These are phyloP conservation scores for Onygenales sp. DNA, from an alignment of 2,329 filamentous ascomycete species.

Conservation along the genomic window DNA sequence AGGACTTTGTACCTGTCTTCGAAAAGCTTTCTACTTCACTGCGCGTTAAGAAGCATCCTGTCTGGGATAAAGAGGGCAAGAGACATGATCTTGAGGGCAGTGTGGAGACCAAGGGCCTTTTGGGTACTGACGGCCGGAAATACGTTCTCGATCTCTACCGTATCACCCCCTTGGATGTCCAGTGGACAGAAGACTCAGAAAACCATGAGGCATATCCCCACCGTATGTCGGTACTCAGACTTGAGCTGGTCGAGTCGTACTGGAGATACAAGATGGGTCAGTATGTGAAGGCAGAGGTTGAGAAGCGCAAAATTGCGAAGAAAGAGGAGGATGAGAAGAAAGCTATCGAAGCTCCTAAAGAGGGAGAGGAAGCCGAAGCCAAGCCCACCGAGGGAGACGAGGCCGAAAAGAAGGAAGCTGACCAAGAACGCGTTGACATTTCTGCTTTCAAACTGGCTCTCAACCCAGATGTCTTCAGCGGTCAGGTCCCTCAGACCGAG, in stretches of 20 bases:
- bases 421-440: constrained; percentile 68
- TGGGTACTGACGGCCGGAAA: constrained; percentile 92
- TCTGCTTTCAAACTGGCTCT: constrained; percentile 79
- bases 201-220: constrained; percentile 66
- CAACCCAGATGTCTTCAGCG: constrained; percentile 93
- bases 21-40: constrained; percentile 84
- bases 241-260: constrained; percentile 81
- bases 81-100: constrained; percentile 87
- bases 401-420: constrained; percentile 33
- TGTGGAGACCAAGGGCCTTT: constrained; percentile 94
- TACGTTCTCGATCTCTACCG: constrained; percentile 97
- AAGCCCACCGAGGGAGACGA: constrained; percentile 30
- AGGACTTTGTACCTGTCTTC: constrained; percentile 75
- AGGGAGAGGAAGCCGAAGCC: constrained; percentile 6
- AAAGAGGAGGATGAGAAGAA: constrained; percentile 23
- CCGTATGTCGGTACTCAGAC: constrained; percentile 86
- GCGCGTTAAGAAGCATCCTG: constrained; percentile 85
- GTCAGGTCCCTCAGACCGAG: constrained; percentile 79
- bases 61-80: constrained; percentile 95
- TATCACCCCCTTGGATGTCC: constrained; percentile 81
- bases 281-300: constrained; percentile 73
- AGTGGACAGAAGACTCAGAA: constrained; percentile 74
- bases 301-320: constrained; percentile 45
- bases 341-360: constrained; percentile 19
- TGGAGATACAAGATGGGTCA: constrained; percentile 78